Base-by-base conservation (phyloP, 2,329 filamentous ascomycete species). In the Venturia carpophila region DNA sequence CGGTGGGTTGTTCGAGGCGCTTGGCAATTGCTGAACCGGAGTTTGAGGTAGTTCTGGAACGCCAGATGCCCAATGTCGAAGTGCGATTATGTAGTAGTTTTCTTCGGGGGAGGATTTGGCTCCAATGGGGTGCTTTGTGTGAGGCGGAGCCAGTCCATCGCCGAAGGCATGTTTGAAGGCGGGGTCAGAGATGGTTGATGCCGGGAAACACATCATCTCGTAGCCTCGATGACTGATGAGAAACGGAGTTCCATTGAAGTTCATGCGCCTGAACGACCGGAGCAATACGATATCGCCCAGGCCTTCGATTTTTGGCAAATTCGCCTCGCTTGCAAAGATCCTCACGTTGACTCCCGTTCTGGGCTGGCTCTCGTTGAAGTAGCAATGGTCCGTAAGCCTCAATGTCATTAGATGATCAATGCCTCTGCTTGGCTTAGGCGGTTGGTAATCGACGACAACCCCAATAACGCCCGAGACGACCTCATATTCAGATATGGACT, bases 261-360 rank as follows among this genome's bases (percentile, higher is more conserved):
- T 47, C 56, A 21, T 65, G n/a, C 56, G 71, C 68, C 70, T 74
- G 47, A 76, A 69, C 24, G 67, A 70, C 52, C 82, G 80, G 17
- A 92, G 69, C 5, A 91, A 73, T 5, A 91, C 76, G n/a, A 90
- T 78, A 74, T 92, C 90, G 5, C 83, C 82, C 2, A 78, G 73
- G 1, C 76, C 73, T 21, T 73, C 69, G 21, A 83, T 73, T 15
- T 74, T 72, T 5, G 84, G 82, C 27, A 83, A 67, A 30, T 69
- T 61, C n/a, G 43, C 24, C 2, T 62, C 27, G 0, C 10, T 47
- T 34, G 66, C 68, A 65, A 74, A 75, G 6, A 75, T 63, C n/a
- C 70, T 70, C 39, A 67, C 69, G 69, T n/a, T 30, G 55, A 62
- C 70, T 70, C 66, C 65, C 68, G 43, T 69, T 68, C 11, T 15